phyloP scores from a whole-genome alignment of 169 alveolate species.

The Theileria orientalis region DNA sequence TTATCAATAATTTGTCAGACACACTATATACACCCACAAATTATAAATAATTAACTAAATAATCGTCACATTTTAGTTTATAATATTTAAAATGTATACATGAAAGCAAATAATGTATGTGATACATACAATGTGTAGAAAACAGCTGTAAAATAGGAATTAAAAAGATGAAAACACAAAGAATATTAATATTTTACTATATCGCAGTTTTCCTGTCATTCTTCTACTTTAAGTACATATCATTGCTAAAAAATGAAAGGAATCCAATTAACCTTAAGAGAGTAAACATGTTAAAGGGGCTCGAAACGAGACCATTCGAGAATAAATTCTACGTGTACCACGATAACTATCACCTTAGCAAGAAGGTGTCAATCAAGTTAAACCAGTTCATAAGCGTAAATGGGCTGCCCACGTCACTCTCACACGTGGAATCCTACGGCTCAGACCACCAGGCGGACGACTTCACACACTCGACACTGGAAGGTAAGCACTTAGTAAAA shows the following conservation, averaged over 20 bases:
- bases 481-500: not conserved
- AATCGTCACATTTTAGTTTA: too few relatives aligned
- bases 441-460: not conserved
- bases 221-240: constrained; percentile 27
- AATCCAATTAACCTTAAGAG: not conserved
- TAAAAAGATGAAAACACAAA: constrained; percentile 47
- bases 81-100: too few relatives aligned
- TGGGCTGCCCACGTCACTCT: not conserved
- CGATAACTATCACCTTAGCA: not conserved
- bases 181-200: constrained; percentile 23
- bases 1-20: too few relatives aligned
- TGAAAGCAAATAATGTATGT: too few relatives aligned
- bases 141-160: too few relatives aligned
- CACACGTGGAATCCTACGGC: not conserved
- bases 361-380: not conserved
- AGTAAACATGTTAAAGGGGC: not conserved
- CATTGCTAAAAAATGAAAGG: constrained; percentile 8
- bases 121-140: too few relatives aligned
- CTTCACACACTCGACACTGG: not conserved
- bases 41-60: too few relatives aligned
- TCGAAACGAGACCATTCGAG: constrained; percentile 12
- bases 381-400: not conserved
- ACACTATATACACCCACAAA: too few relatives aligned
- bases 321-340: constrained; percentile 9
- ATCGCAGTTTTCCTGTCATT: constrained; percentile 14